Base-by-base conservation (phyloP, 306 rosid species). In the Canavalia ensiformis region DNA sequence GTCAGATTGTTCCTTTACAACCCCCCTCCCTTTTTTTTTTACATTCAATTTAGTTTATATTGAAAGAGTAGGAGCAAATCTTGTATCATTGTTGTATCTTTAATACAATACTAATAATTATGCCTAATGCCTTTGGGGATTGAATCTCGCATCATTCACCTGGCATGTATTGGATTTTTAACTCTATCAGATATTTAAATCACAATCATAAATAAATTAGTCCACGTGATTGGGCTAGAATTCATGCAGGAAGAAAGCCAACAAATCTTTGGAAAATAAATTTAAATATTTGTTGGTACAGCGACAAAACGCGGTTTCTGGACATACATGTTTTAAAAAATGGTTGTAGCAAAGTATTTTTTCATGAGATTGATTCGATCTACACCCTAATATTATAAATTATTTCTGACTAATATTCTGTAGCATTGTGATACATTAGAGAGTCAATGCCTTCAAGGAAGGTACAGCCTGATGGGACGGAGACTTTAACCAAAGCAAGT, bases 281-380 rank as follows among this genome's bases (percentile, higher is more conserved):
- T 4, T 73, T 13, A 60, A 74, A 47, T 29, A 70, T 56, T 79
- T 7, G 58, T 35, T 42, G 65, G 85, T 73, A 76, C 85, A 74
- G 30, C 89, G 78, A 65, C 49, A 79, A 72, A 82, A 89, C 95
- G 91, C 88, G 90, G 84, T 88, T 86, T 88, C 89, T 72, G 80
- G 25, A 13, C 51, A 72, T 44, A 3, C 8, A 28, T 42, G 81
- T 77, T 39, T 68, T 37, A 13, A 47, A 8, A 71, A 67, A 68
- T 42, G 50, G 74, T n/a, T 51, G 49, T 62, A 50, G n/a, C 52
- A 58, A 35, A 81, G 30, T 56, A 75, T 79, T 58, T 76, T 12
- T 55, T 54, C 13, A 28, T 10, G 76, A 72, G 62, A 63, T 46
- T 46, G 76, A 81, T 81, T 44, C 47, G 79, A 75, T 77, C 76